Evolutionary conservation across 2,329 filamentous ascomycete genomes (phyloP), one percentile per base, ranked within the genome.

Genomic region (Thelonectria rubi): DNA sequence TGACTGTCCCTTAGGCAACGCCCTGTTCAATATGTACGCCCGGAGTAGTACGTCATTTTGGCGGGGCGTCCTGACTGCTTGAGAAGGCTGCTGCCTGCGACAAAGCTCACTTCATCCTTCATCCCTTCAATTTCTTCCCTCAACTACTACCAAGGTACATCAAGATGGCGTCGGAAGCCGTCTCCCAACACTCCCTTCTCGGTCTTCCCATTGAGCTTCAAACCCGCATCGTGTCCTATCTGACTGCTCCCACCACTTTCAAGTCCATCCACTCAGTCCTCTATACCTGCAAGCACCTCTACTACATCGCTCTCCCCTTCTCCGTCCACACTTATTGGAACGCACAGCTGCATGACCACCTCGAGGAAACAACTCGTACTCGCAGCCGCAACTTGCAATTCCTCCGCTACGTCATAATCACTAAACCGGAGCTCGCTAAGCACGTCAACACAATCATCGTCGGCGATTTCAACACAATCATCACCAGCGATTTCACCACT

Each of bases 381-480:
- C 48, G 32, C 20, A 54, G 48, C 52, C 47, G 39, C 15, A 47
- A 56, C 30, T 12, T 60, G 5, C 21, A 57, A 34, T 60, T 57
- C 18, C 48, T 60, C 10, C 48, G 26, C 21, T 59, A 55, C 21
- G 43, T 59, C 39, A 52, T 45, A 7, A 51, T 59, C 39, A 52
- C 18, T 18, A 62, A 55, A 17, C 40, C 54, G 4, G 40, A 62
- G 20, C 46, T 57, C 15, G 58, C 54, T 15, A 30, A 37, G 14
- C 45, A 52, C 11, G 49, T 55, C 18, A 55, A 48, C 24, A 12
- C 39, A 12, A 21, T 62, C 15, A 12, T 51, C 21, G 6, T 62
- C 12, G 40, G 34, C 6, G 18, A n/a, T 6, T 61, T 61, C 18
- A 37, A 45, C 3, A 39, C 48, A 2, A 9, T 7, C 15, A 12